phyloP scores from a whole-genome alignment of 345 rosid genomes.

The Hibiscus tridactylites region DNA sequence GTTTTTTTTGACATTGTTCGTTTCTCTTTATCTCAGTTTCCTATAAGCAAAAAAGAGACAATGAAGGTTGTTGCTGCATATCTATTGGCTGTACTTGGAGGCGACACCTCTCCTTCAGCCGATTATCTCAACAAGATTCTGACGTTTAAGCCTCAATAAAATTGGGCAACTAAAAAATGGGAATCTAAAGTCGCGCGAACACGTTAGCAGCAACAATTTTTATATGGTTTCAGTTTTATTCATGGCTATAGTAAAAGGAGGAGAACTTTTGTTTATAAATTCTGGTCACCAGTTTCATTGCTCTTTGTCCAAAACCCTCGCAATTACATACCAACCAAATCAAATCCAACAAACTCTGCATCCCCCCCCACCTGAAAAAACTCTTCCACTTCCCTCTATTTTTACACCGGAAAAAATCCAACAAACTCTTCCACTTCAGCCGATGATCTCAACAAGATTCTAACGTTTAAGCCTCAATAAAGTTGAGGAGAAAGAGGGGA shows the following conservation, averaged over 20 bases:
- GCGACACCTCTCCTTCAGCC: constrained; percentile 36
- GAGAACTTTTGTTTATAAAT: background rate
- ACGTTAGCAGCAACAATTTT: background rate
- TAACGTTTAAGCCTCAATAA: too few relatives aligned
- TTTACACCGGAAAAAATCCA: background rate
- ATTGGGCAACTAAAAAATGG: background rate
- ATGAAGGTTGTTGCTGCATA: constrained; percentile 57
- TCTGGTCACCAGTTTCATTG: background rate
- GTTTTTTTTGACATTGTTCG: background rate
- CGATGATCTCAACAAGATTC: too few relatives aligned
- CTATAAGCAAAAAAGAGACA: background rate
- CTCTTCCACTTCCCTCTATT: background rate
- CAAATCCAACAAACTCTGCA: background rate
- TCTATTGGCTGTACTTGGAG: constrained; percentile 52
- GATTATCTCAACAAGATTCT: constrained; percentile 38
- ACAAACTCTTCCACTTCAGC: too few relatives aligned
- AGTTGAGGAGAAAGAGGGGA: too few relatives aligned
- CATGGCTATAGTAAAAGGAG: background rate
- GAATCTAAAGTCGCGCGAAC: background rate
- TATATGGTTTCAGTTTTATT: background rate
- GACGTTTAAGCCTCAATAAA: background rate
- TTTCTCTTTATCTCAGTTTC: background rate
- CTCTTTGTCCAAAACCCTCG: background rate
- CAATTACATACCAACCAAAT: background rate
- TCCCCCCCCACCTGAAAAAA: background rate